Percentiles rank a stretch among this genome's conserved stretches.
Conservation (phyloP, 768 basidiomycete genomes). For the Inosperma sp. region DNA sequence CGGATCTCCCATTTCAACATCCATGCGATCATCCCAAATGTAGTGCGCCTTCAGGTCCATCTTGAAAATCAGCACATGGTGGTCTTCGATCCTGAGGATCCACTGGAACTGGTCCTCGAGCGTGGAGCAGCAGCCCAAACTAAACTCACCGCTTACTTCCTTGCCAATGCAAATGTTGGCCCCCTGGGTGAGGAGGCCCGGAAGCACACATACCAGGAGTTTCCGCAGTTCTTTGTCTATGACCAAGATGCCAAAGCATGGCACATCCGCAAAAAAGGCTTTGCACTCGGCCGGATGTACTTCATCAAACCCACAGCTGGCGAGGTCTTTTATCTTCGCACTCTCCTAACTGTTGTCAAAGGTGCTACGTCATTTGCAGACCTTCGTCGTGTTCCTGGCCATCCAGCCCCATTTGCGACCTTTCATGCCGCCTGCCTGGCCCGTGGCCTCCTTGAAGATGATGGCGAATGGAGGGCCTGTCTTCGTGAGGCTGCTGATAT, state of each 20-base stretch:
- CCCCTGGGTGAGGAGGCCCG: conserved; percentile 7
- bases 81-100: conserved; percentile 28
- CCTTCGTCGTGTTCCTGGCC: conserved; percentile 18
- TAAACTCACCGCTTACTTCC: conserved; percentile 29
- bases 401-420: no score
- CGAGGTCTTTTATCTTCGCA: conserved; percentile 38
- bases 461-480: no score
- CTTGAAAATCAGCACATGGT: conserved; percentile 35
- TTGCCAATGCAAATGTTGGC: conserved; percentile 21
- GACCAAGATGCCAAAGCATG: conserved; percentile 24
- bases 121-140: conserved; percentile 15
- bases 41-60: conserved; percentile 41
- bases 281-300: conserved; percentile 40
- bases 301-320: conserved; percentile 33
- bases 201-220: conserved; percentile 30
- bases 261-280: conserved; percentile 22
- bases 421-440: no score
- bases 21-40: conserved; percentile 35
- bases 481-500: no score
- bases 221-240: no score
- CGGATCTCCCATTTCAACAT: conserved; percentile 30
- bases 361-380: conserved; percentile 30
- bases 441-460: no score
- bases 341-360: conserved; percentile 34
- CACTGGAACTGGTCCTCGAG: conserved; percentile 11